A percentile compares a stretch with the other conserved stretches of the same genome.
These are phyloP conservation scores for Entomortierella chlamydospora DNA, from an alignment of 192 early-diverging fungal genomes.

Conservation along the genomic window DNA sequence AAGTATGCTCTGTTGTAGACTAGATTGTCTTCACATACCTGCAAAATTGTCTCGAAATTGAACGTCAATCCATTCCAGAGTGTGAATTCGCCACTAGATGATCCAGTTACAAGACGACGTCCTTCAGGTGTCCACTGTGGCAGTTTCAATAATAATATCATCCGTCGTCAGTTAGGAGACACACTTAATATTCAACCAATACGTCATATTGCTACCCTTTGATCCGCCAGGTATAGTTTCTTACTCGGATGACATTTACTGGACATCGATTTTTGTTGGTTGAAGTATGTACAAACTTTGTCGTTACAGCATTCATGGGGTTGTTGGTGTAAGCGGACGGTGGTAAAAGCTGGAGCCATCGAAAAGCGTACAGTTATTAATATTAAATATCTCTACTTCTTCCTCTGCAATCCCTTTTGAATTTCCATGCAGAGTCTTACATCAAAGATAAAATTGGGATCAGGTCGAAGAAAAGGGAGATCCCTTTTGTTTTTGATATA, in stretches of 20 bases:
- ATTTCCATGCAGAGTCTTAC: conserved; percentile 61
- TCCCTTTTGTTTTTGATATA: conserved; percentile 65
- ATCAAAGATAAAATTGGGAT: conserved; percentile 78
- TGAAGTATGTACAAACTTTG: conserved; percentile 91
- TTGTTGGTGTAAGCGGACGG: conserved; percentile 76
- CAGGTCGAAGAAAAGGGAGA: conserved; percentile 70
- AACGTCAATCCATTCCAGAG: conserved; percentile 98
- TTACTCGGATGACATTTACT: conserved; percentile 88
- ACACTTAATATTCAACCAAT: neutral
- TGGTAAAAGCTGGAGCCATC: conserved; percentile 65
- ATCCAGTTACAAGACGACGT: conserved; percentile 91
- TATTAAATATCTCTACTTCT: neutral
- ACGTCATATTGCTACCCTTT: too few relatives aligned
- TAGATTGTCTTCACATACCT: conserved; percentile 55
- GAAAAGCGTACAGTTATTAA: neutral
- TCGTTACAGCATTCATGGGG: conserved; percentile 78
- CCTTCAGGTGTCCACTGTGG: conserved; percentile 96
- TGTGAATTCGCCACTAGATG: conserved; percentile 95
- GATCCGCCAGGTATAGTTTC: neutral
- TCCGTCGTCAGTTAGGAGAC: neutral
- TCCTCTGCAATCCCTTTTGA: too few relatives aligned
- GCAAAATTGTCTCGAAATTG: conserved; percentile 98
- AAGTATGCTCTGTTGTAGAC: neutral
- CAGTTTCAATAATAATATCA: too few relatives aligned
- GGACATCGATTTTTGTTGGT: conserved; percentile 94